Conservation (phyloP, 306 rosid species). For the Malus orientalis region DNA sequence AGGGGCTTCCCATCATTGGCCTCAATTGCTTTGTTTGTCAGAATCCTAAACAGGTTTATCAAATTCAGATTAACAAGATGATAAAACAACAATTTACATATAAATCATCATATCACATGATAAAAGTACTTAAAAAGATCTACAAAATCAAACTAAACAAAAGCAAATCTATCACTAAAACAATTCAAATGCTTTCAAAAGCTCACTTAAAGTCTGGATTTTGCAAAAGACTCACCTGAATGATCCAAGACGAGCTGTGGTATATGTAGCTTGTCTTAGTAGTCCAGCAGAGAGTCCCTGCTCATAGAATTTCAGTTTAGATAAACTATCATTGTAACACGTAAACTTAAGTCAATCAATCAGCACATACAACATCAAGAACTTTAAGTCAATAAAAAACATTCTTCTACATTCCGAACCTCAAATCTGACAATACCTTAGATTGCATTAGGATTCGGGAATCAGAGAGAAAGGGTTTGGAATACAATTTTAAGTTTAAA, state of each 20-base stretch:
- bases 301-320: slow-evolving; percentile 21
- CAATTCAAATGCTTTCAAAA: background rate
- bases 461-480: background rate
- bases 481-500: background rate
- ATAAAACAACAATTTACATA: background rate
- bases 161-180: background rate
- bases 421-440: background rate
- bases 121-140: background rate
- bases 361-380: background rate
- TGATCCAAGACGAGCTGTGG: slow-evolving; percentile 96
- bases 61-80: background rate
- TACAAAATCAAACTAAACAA: background rate
- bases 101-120: background rate
- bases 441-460: background rate
- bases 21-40: slow-evolving; percentile 84
- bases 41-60: slow-evolving; percentile 35
- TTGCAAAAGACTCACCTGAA: slow-evolving; percentile 53
- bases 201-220: background rate
- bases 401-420: background rate
- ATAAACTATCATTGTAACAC: background rate
- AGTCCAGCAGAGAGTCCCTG: slow-evolving; percentile 97
- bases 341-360: background rate
- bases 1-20: slow-evolving; percentile 99
- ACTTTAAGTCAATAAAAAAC: background rate
- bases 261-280: slow-evolving; percentile 95